These are phyloP conservation scores for Buddleja alternifolia DNA, from an alignment of 257 asterid genomes.

Conservation along the genomic window DNA sequence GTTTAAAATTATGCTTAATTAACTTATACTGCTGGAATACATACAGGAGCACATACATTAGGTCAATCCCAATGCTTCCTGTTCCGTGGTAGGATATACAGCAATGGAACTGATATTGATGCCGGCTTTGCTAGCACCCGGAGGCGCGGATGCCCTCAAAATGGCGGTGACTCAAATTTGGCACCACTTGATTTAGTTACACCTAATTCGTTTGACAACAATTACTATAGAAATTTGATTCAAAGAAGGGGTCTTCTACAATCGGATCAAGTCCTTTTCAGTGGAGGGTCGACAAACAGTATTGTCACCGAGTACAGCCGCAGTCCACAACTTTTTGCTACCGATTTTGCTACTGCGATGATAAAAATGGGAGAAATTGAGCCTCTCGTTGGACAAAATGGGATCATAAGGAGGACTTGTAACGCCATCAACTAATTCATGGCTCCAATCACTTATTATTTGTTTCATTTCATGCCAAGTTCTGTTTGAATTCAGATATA, in stretches of 20 bases:
- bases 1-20: too few species aligned
- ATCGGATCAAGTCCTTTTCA: slow-evolving; percentile 34
- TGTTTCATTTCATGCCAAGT: neutral
- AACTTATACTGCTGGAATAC: too few species aligned
- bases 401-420: slow-evolving; percentile 30
- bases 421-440: slow-evolving; percentile 5
- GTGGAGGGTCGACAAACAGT: slow-evolving; percentile 28
- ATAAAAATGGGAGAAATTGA: slow-evolving; percentile 28
- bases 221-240: slow-evolving; percentile 32
- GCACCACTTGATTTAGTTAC: slow-evolving; percentile 40
- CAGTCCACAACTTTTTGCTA: slow-evolving; percentile 1
- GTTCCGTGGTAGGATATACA: slow-evolving; percentile 40
- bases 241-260: slow-evolving; percentile 35
- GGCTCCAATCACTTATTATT: neutral
- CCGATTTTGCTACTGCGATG: slow-evolving; percentile 34
- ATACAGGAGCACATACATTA: slow-evolving; percentile 49
- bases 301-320: slow-evolving; percentile 26
- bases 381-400: slow-evolving; percentile 20
- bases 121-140: slow-evolving; percentile 34
- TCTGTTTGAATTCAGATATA: neutral
- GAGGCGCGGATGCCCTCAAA: slow-evolving; percentile 28
- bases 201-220: slow-evolving; percentile 31
- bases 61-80: slow-evolving; percentile 41
- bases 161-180: slow-evolving; percentile 26
- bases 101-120: slow-evolving; percentile 38